Base-by-base conservation (phyloP, 352 stramenopile species). In the Phytopythium oedochilum region DNA sequence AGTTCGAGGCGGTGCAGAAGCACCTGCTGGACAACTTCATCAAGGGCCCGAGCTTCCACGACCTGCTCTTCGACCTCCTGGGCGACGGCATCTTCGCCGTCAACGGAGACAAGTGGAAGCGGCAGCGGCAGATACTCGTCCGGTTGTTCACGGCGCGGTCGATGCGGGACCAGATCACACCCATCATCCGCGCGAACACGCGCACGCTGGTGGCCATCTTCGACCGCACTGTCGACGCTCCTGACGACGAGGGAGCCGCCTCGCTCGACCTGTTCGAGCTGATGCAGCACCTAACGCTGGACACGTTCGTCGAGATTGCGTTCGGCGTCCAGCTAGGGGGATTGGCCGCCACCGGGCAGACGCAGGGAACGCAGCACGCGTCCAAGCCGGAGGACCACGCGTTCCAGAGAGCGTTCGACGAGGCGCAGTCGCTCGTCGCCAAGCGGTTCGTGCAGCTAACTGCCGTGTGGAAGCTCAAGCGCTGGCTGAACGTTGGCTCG, bases 61-160 rank as follows among this genome's bases (percentile, higher is more conserved):
- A 54, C 11, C 56, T 73, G n/a, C 66, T 85, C 20, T 25, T 54
- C 5, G 64, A 84, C 39, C 58, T 89, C 12, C 65, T 91, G 43
- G 78, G 80, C 42, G 55, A 81, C 17, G 66, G 76, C 44, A 88
- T 93, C 47, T 72, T 89, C 48, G 60, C 68, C 8, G 54, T 68
- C 15, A 76, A 93, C 57, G 76, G 78, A 26, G 63, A 70, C 34
- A 66, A 67, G 20, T 93, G 80, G 80, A 68, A 69, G n/a, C 48
- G 67, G 15, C 83, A 93, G 57, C 74, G 83, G 45, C 84, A 83
- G 55, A 74, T 67, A 14, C 71, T 86, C 50, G 88, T 81, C 29
- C 86, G 94, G 46, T 83, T 97, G 23, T 93, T 94, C 29, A 87
- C 75, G 25, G 73, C 66, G 42, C 60, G 57, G 23, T 53, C 63